Conservation (phyloP, 177 flowering plant species). For the Tripterygium wilfordii region DNA sequence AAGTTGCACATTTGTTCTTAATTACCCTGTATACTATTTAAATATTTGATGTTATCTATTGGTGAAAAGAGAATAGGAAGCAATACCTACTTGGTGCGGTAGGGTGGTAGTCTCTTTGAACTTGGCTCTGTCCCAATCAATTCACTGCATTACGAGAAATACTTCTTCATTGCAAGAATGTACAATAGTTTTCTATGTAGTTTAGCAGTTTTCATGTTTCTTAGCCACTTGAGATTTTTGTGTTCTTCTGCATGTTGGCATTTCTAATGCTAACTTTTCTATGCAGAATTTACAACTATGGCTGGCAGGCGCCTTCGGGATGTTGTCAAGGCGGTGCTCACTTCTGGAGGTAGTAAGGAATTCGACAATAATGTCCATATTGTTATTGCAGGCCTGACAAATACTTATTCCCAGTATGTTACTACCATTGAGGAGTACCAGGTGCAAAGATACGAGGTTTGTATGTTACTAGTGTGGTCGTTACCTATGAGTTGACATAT, state of each 20-base stretch:
- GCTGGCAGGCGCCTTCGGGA: slow-evolving; percentile 97
- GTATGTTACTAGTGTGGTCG: slow-evolving; percentile 18
- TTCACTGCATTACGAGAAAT: too few species aligned
- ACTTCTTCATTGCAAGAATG: too few species aligned
- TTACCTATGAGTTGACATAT: too few species aligned
- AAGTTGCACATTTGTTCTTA: neutral
- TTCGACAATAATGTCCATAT: slow-evolving; percentile 57
- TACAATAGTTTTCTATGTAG: too few species aligned
- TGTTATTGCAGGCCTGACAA: slow-evolving; percentile 89
- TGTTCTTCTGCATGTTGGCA: neutral
- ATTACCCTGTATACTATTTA: too few species aligned
- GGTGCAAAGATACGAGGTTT: slow-evolving; percentile 93
- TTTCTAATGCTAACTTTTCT: neutral
- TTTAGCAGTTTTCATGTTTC: too few species aligned
- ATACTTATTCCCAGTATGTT: slow-evolving; percentile 91
- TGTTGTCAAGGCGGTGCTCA: slow-evolving; percentile 71
- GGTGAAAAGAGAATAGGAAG: too few species aligned
- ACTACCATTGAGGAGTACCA: slow-evolving; percentile 93
- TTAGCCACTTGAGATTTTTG: too few species aligned
- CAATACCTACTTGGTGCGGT: too few species aligned
- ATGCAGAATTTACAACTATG: slow-evolving; percentile 93
- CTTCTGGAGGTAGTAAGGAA: slow-evolving; percentile 29
- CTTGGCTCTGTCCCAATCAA: too few species aligned
- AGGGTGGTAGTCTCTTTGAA: too few species aligned
- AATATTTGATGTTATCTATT: too few species aligned